phyloP scores from a whole-genome alignment of 2,329 filamentous ascomycete species.

The Penicillium vulpinum region DNA sequence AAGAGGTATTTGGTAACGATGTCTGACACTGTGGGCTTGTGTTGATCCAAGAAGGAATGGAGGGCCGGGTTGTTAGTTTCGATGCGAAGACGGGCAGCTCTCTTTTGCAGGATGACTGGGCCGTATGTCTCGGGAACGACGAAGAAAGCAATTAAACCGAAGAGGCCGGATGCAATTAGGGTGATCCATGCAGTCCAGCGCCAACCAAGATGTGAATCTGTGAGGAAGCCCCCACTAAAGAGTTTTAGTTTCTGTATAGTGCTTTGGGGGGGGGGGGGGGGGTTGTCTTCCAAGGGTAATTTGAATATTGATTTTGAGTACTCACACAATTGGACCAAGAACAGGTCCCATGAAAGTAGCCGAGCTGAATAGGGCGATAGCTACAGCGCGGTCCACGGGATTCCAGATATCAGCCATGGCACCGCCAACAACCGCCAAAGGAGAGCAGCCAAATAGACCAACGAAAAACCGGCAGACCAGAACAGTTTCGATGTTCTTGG shows the following conservation, averaged over 20 bases:
- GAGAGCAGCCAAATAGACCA: conserved; percentile 52
- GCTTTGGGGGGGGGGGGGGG: background rate
- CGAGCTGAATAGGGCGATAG: conserved; percentile 47
- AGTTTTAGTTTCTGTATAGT: background rate
- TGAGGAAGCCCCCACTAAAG: conserved; percentile 50
- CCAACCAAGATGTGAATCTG: conserved; percentile 55
- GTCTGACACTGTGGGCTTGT: conserved; percentile 38
- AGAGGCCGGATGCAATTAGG: conserved; percentile 48
- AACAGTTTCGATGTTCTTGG: conserved; percentile 53
- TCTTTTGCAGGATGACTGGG: conserved; percentile 50
- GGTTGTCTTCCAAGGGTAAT: too few species aligned
- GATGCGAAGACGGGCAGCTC: conserved; percentile 51
- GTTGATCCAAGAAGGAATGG: conserved; percentile 48
- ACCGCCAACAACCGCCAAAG: conserved; percentile 54
- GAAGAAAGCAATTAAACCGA: conserved; percentile 47
- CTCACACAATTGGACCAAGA: conserved; percentile 49
- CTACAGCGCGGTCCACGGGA: conserved; percentile 50
- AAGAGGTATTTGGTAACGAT: conserved; percentile 49
- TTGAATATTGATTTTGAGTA: background rate
- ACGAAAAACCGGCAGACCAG: conserved; percentile 55
- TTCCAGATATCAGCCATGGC: conserved; percentile 53
- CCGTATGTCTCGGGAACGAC: conserved; percentile 55
- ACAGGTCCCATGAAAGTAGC: conserved; percentile 54
- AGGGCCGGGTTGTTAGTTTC: conserved; percentile 51
- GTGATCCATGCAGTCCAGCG: conserved; percentile 61